These are phyloP conservation scores for Micractinium conductrix DNA, from an alignment of 139 green algal species.

Conservation along the genomic window DNA sequence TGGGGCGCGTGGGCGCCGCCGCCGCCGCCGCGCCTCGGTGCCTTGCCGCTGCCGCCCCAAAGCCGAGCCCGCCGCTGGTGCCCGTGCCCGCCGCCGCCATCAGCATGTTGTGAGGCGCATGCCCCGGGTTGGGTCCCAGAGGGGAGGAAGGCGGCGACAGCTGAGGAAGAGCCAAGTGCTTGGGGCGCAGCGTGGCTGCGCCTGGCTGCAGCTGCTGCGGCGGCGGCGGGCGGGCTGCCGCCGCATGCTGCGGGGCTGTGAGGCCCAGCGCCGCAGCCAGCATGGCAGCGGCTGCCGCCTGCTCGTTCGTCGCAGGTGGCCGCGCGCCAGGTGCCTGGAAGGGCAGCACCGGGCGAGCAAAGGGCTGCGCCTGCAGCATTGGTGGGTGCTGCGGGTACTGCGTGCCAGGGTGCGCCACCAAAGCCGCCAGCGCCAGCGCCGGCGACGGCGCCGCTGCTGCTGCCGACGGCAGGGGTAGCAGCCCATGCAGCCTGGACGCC, in stretches of 20 bases:
- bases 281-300: neutral
- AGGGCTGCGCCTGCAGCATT: too few relatives aligned
- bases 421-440: neutral
- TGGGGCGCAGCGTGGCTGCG: neutral
- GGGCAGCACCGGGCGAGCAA: too few relatives aligned
- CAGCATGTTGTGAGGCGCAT: neutral
- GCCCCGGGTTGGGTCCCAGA: too few relatives aligned
- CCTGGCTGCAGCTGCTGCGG: constrained; percentile 4
- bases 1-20: neutral
- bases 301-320: too few relatives aligned
- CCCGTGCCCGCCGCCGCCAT: neutral
- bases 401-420: neutral
- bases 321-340: too few relatives aligned
- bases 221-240: too few relatives aligned
- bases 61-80: constrained; percentile 6
- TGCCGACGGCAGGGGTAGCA: neutral
- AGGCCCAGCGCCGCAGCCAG: neutral
- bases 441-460: neutral
- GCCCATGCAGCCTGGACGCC: neutral
- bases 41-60: neutral
- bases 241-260: neutral
- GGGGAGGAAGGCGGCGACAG: neutral
- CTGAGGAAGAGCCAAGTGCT: neutral
- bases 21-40: neutral
- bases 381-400: neutral